Base-by-base conservation (phyloP, 805 yeast species). In the Ascoidea tarda region DNA sequence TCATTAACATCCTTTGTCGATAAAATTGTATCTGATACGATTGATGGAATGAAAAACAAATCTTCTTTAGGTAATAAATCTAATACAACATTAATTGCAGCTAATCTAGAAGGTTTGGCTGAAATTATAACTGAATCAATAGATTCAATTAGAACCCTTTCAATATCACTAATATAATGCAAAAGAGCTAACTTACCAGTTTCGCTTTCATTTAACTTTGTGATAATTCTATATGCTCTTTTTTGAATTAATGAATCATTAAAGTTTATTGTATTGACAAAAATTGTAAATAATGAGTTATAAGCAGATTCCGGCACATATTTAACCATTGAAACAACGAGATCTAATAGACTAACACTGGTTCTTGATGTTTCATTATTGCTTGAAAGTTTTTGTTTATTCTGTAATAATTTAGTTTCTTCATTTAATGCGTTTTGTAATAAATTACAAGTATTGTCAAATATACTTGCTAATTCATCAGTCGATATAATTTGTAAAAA, bases 1-100 rank as follows among this genome's bases (percentile, higher is more conserved):
- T 93, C 99, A 65, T 91, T 95, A 52, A 81, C 83, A 63, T 89
- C 96, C 67, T 91, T 93, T 5, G 97, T 90, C 33, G 88, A 81
- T 60, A 93, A 72, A 52, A 93, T 91, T 31, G 89, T 82, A 70
- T 93, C 98, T 52, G 96, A 87, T 45, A 89, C 73, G 46, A 86
- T 69, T 8, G 84, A 74, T 28, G 96, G 96, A 58, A 93, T 81
- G 65, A 90, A 88, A 58, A 78, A 77, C 59, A 88, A 69, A 57
- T 84, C 82, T 21, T 75, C 66, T 2, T 69, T 56, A 16, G 97
- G 95, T 47, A 90, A 64, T 21, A 79, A 60, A 28, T 78, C 76
- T 38, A 87, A 67, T 5, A 91, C 62, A 8, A 77, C 72, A 50
- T 74, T 70, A 48, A 93, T 72, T 5, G 95, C 86, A 33, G 74